Percentiles rank a stretch among this genome's conserved stretches.
phyloP scores from a whole-genome alignment of 2,329 filamentous ascomycete genomes.

The Myriosclerotinia scirpicola region DNA sequence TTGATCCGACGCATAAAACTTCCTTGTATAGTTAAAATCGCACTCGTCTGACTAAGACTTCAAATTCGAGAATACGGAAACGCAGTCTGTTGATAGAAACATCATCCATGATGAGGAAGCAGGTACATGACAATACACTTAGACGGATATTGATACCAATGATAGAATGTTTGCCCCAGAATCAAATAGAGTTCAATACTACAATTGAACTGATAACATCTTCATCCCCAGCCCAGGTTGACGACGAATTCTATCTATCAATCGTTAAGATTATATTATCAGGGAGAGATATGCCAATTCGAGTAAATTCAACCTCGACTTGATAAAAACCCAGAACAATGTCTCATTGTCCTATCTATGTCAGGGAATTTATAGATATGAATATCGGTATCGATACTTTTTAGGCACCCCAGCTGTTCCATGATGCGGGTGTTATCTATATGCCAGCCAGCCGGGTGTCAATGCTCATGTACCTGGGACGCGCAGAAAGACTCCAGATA shows the following conservation, averaged over 20 bases:
- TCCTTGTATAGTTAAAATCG: background rate
- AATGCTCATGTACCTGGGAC: slow-evolving; percentile 14
- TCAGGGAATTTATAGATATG: slow-evolving; percentile 1
- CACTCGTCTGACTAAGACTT: background rate
- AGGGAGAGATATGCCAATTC: slow-evolving; percentile 14
- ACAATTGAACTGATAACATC: background rate
- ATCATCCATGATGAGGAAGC: background rate
- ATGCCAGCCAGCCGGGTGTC: slow-evolving; percentile 18
- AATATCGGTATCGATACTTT: slow-evolving; percentile 3
- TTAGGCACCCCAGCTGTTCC: background rate
- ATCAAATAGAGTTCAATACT: background rate
- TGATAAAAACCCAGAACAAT: background rate
- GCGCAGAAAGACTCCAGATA: slow-evolving; percentile 1
- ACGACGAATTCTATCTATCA: slow-evolving; percentile 11
- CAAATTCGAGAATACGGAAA: background rate
- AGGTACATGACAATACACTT: background rate
- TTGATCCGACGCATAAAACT: background rate
- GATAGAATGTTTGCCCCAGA: background rate
- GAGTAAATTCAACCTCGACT: slow-evolving; percentile 14
- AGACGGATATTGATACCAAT: background rate
- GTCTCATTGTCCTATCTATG: slow-evolving; percentile 8
- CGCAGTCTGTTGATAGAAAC: background rate
- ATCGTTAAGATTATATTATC: slow-evolving; percentile 22
- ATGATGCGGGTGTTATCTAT: slow-evolving; percentile 5
- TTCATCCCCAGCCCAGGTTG: background rate